These are phyloP conservation scores for Madurella mycetomatis DNA, from an alignment of 2,329 filamentous ascomycete species.

Conservation along the genomic window DNA sequence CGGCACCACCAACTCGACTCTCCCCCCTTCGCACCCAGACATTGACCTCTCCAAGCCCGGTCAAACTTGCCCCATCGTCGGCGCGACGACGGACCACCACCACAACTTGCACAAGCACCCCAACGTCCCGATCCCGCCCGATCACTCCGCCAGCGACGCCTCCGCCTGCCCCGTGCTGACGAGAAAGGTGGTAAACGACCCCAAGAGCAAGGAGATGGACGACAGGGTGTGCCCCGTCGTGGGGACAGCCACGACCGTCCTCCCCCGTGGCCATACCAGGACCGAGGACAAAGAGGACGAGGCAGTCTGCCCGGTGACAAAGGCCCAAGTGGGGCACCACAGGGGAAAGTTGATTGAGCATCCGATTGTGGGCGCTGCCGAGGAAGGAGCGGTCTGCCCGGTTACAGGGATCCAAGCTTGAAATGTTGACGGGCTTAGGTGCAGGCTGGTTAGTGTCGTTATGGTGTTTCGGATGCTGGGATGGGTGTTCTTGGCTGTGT, in stretches of 20 bases:
- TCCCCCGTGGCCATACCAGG: constrained; percentile 38
- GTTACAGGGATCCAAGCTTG: constrained; percentile 34
- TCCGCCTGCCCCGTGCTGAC: constrained; percentile 36
- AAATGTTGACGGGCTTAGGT: background rate
- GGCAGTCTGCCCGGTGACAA: constrained; percentile 40
- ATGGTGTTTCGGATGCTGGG: no score
- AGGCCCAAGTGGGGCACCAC: constrained; percentile 40
- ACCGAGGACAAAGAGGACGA: constrained; percentile 30
- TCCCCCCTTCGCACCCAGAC: constrained; percentile 37
- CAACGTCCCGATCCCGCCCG: constrained; percentile 29
- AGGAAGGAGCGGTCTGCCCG: constrained; percentile 35
- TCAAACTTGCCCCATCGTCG: constrained; percentile 39
- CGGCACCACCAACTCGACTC: constrained; percentile 39
- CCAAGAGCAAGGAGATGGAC: constrained; percentile 38
- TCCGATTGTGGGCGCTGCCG: constrained; percentile 30
- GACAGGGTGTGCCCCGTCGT: constrained; percentile 41
- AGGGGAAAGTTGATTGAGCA: constrained; percentile 38
- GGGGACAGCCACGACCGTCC: constrained; percentile 39
- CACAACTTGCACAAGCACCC: constrained; percentile 38
- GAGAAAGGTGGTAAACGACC: constrained; percentile 32
- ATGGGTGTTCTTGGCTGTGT: no score
- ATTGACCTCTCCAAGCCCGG: constrained; percentile 39
- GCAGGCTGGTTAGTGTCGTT: background rate
- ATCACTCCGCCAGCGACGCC: constrained; percentile 32
- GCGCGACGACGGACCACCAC: constrained; percentile 41